phyloP scores from a whole-genome alignment of 2,329 filamentous ascomycete species.

The Didymella segeticola region DNA sequence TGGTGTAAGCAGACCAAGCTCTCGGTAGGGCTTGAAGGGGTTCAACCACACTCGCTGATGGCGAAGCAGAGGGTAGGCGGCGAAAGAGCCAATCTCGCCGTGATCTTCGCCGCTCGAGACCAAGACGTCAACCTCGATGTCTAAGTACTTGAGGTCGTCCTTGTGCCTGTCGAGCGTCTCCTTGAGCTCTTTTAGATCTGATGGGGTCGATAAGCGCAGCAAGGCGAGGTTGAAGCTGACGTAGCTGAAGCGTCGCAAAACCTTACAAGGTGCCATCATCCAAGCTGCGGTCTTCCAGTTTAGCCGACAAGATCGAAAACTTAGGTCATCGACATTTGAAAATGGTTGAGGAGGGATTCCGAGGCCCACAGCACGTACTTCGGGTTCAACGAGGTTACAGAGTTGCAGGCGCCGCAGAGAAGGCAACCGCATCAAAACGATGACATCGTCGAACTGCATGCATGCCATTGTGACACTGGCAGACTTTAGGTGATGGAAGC shows the following conservation, averaged over 20 bases:
- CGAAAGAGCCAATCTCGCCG: slow-evolving; percentile 12
- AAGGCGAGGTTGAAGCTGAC: slow-evolving; percentile 16
- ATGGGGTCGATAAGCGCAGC: slow-evolving; percentile 6
- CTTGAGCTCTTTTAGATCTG: slow-evolving; percentile 9
- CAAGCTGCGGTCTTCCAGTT: slow-evolving; percentile 15
- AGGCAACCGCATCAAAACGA: slow-evolving; percentile 11
- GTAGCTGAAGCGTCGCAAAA: slow-evolving; percentile 9
- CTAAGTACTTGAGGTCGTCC: slow-evolving; percentile 1
- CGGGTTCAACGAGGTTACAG: slow-evolving; percentile 13
- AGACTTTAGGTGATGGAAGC: slow-evolving; percentile 4
- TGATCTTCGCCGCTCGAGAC: slow-evolving; percentile 7
- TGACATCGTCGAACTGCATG: slow-evolving; percentile 16
- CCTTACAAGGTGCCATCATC: slow-evolving; percentile 15
- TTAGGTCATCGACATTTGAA: slow-evolving; percentile 11
- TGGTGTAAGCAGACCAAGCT: slow-evolving; percentile 10
- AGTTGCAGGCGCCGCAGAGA: slow-evolving; percentile 11
- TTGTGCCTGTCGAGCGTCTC: background rate
- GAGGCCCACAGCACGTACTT: slow-evolving; percentile 5
- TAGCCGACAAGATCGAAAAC: slow-evolving; percentile 10
- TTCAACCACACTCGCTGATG: slow-evolving; percentile 17
- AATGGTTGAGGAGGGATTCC: slow-evolving; percentile 5
- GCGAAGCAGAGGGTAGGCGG: background rate
- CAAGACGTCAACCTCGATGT: slow-evolving; percentile 15
- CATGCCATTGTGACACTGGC: slow-evolving; percentile 15
- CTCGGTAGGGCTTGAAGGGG: slow-evolving; percentile 15